A percentile compares a stretch with the other conserved stretches of the same genome.
Evolutionary conservation across 75 land plant species (phyloP).

Genomic region (Chamaecyparis obtusa): DNA sequence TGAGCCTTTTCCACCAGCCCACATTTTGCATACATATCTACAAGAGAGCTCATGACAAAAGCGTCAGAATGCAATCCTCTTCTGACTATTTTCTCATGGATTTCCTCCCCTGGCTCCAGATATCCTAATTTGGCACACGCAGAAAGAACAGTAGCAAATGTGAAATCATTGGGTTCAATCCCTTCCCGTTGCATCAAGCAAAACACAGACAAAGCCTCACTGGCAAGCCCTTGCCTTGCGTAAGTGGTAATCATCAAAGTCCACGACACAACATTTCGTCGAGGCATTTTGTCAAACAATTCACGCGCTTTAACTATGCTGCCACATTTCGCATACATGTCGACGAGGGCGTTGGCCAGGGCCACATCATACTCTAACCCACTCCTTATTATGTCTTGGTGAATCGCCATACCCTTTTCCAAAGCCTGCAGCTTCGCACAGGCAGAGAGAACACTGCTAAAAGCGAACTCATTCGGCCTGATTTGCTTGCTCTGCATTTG

Average conservation of each 20-base stretch:
- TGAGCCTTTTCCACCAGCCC: constrained; percentile 22
- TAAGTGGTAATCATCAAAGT: constrained; percentile 17
- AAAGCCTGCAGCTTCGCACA: background rate
- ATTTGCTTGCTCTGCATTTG: constrained; percentile 19
- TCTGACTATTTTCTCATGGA: constrained; percentile 13
- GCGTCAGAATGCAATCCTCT: constrained; percentile 7
- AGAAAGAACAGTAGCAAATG: constrained; percentile 15
- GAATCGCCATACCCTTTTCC: constrained; percentile 8
- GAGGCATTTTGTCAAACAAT: constrained; percentile 5
- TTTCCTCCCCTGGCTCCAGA: background rate
- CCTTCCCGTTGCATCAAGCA: constrained; percentile 16
- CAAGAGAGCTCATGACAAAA: constrained; percentile 18
- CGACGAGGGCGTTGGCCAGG: constrained; percentile 11
- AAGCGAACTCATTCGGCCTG: constrained; percentile 20
- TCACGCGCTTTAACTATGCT: background rate
- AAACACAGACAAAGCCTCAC: constrained; percentile 15
- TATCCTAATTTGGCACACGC: constrained; percentile 2
- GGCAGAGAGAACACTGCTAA: constrained; percentile 3
- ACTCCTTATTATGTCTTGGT: constrained; percentile 10
- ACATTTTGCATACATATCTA: constrained; percentile 29
- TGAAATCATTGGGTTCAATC: constrained; percentile 19
- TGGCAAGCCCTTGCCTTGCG: constrained; percentile 6
- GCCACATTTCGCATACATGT: constrained; percentile 6
- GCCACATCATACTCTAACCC: constrained; percentile 13
- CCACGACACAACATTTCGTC: constrained; percentile 17